phyloP scores from a whole-genome alignment of 345 rosid genomes.

The Salix viminalis region DNA sequence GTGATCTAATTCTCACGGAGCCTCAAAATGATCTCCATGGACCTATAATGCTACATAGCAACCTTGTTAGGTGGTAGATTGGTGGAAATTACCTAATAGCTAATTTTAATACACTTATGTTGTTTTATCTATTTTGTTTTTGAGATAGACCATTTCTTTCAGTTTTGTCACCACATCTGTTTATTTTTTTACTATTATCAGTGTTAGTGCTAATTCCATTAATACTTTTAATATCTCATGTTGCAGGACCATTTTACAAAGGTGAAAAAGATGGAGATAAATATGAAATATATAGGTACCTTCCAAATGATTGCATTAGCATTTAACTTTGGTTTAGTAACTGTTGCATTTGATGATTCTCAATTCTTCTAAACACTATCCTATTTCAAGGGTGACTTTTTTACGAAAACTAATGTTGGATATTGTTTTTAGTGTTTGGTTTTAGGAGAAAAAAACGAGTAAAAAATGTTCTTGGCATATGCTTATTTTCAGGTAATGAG shows the following conservation, averaged over 20 bases:
- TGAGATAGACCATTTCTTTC: neutral
- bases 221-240: constrained; percentile 7
- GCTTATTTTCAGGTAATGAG: neutral
- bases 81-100: neutral
- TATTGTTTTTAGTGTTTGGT: neutral
- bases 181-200: neutral
- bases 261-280: constrained; percentile 56
- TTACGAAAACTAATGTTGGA: neutral
- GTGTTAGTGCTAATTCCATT: neutral
- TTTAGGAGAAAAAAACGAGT: neutral
- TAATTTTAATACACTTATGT: neutral
- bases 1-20: neutral
- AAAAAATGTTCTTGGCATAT: neutral
- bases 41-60: neutral
- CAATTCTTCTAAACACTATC: neutral
- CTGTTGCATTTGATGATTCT: neutral
- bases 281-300: constrained; percentile 90
- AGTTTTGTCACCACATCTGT: neutral
- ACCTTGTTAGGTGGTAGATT: neutral
- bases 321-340: neutral
- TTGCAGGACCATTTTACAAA: constrained; percentile 71
- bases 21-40: neutral
- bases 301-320: neutral
- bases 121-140: neutral
- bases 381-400: neutral